Evolutionary conservation across 148 eudicot species (phyloP), one percentile per base, ranked within the genome.

Genomic region (Salicornia ramosissima): DNA sequence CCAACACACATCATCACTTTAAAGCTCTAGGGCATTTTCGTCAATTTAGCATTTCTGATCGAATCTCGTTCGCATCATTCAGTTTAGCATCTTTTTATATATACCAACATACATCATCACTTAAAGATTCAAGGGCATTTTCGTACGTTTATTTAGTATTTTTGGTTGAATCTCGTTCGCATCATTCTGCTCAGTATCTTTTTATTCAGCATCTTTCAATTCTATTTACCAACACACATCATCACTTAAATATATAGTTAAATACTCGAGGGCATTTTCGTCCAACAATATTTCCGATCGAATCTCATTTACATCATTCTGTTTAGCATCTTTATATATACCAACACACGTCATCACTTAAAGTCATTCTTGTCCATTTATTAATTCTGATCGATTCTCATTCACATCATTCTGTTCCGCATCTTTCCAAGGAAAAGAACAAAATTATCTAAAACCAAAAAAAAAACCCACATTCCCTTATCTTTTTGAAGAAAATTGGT

Each of bases 201-300:
- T 12, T 36, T 36, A n/a, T n/a, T 43, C 56, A 7, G 7, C n/a
- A 43, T 21, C 34, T 19, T 36, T 25, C 19, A 3, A n/a, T 52
- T 42, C 72, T 49, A n/a, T n/a, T n/a, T 24, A 53, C 64, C 24
- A 73, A 65, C 76, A 73, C 42, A 53, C 43, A 72, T 34, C n/a
- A 61, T 12, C 65, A 43, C 75, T 28, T 36, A 54, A 58, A 45
- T 47, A 34, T 22, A 21, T 18, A 1, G 2, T 36, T 45, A 58
- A 45, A 61, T 10, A 34, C 34, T 10, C 51, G 30, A 63, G 10
- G 46, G 18, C n/a, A 66, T n/a, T 36, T 8, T 36, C 40, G 40
- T 24, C 15, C 18, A 25, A 36, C 7, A 40, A 36, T n/a, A 40
- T 3, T 0, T 40, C 47, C 16, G 7, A 42, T 64, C 9, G 8